phyloP scores from a whole-genome alignment of 345 rosid species.

The Dovyalis caffra region DNA sequence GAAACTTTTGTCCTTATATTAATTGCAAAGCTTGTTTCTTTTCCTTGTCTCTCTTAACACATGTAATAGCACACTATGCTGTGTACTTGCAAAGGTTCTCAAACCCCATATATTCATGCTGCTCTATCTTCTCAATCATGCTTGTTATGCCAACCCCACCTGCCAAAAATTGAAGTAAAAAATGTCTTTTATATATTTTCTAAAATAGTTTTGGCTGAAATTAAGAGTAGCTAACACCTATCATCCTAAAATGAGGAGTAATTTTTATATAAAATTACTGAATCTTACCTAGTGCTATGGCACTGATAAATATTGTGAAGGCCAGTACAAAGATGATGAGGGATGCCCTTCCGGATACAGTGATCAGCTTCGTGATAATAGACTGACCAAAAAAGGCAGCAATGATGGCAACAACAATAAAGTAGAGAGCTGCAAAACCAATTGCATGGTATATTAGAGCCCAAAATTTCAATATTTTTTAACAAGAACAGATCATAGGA shows the following conservation, averaged over 20 bases:
- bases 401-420: conserved; percentile 12
- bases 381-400: conserved; percentile 15
- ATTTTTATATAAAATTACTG: not conserved
- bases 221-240: not conserved
- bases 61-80: not conserved
- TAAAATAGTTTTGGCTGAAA: too few species aligned
- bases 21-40: too few species aligned
- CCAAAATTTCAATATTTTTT: not conserved
- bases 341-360: conserved; percentile 11
- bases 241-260: too few species aligned
- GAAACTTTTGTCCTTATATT: too few species aligned
- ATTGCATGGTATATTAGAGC: not conserved
- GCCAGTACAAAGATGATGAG: conserved; percentile 16
- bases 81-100: not conserved
- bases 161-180: not conserved
- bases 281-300: conserved; percentile 14
- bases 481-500: not conserved
- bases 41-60: too few species aligned
- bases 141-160: conserved; percentile 14
- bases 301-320: conserved; percentile 17
- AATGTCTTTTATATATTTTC: too few species aligned
- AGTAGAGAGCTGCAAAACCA: conserved; percentile 11
- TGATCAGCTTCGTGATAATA: not conserved
- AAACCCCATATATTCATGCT: conserved; percentile 5
- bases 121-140: conserved; percentile 2